Evolutionary conservation across 108 stramenopile species (phyloP), one percentile per base, ranked within the genome.

Genomic region (Parmales sp.): DNA sequence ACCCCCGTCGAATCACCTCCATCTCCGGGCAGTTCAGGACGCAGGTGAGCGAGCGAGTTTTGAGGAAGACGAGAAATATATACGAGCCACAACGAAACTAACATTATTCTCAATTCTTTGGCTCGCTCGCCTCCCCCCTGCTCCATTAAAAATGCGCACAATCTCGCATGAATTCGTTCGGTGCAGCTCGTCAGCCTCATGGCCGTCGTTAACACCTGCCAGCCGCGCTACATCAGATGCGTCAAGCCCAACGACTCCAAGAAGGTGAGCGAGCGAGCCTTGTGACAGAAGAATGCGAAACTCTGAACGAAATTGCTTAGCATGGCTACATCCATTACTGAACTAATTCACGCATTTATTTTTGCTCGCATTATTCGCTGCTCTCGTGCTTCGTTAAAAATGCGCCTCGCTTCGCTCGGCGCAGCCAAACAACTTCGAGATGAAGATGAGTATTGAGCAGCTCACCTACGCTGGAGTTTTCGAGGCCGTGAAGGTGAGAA

Each of bases 141-240:
- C n/a, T n/a, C n/a, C n/a, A n/a, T n/a, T n/a, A n/a, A n/a, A n/a
- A n/a, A n/a, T n/a, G n/a, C n/a, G n/a, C n/a, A n/a, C n/a, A n/a
- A n/a, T n/a, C n/a, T n/a, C n/a, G n/a, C n/a, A n/a, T n/a, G n/a
- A 11, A 8, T 43, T 43, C 13, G 11, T 43, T 11, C 8, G 73
- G 82, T 80, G 45, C 94, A 95, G 67, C 84, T 98, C 16, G 78
- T 54, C 39, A 76, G 73, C 28, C 83, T 98, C 39, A 96, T 96
- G 51, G 68, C 69, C 2, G 85, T 80, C 45, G 86, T 92, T 54
- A 89, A 91, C 64, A 28, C 75, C 19, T 89, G 88, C 19, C 74
- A 83, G 20, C 91, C 91, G 7, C 90, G 91, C 65, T 92, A 90
- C 70, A 80, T 92, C 38, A 88, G 93, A 44, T 96, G 93, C 65